A percentile compares a stretch with the other conserved stretches of the same genome.
Conservation (phyloP, 768 basidiomycete genomes). For the Hericium rajendrae region DNA sequence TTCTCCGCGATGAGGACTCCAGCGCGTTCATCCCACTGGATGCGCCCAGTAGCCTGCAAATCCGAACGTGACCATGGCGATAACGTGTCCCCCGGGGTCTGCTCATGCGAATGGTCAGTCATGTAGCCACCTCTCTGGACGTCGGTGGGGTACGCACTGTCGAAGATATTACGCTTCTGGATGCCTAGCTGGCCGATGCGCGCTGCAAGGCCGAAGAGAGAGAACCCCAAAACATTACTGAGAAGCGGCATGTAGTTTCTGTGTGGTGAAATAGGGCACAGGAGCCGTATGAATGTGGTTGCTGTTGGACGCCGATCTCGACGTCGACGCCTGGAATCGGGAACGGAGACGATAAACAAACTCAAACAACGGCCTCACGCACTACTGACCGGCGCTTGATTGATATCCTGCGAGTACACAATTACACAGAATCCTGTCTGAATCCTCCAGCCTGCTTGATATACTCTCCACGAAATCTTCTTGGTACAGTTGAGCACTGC, state of each 20-base stretch:
- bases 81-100: slow-evolving; percentile 68
- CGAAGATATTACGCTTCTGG: slow-evolving; percentile 67
- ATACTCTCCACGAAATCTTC: background rate
- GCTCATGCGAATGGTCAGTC: background rate
- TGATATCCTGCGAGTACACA: too few species aligned
- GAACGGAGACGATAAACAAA: background rate
- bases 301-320: background rate
- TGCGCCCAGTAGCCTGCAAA: slow-evolving; percentile 70
- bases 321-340: background rate
- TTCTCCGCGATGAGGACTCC: slow-evolving; percentile 53
- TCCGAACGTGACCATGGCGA: slow-evolving; percentile 64
- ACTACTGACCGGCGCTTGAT: background rate
- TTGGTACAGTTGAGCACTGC: background rate
- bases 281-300: background rate
- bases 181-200: slow-evolving; percentile 84
- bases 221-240: slow-evolving; percentile 67
- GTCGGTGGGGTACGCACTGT: slow-evolving; percentile 45
- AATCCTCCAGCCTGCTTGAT: background rate
- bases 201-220: slow-evolving; percentile 72
- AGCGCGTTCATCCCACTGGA: slow-evolving; percentile 54
- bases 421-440: background rate
- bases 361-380: background rate
- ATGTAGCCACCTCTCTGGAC: background rate
- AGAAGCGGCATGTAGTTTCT: slow-evolving; percentile 46
- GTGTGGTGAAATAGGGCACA: background rate